Evolutionary conservation across 805 yeast genomes (phyloP), one percentile per base, ranked within the genome.

Genomic region (Yamadazyma ubonensis): DNA sequence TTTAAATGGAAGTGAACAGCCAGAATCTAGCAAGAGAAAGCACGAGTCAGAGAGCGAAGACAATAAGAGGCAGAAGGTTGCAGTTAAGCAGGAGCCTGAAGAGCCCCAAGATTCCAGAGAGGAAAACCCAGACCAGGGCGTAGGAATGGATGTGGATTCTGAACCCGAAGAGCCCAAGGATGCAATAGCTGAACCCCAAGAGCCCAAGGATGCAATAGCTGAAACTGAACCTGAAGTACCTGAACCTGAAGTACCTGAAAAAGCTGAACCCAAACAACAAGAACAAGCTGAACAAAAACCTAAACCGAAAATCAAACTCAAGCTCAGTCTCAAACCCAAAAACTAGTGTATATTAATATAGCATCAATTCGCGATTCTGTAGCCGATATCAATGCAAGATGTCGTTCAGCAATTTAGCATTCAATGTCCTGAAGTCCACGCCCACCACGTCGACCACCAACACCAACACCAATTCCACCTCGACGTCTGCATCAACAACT

Each of bases 371-470:
- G 29, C 19, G 32, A n/a, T n/a, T n/a, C n/a, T n/a, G n/a, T n/a
- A n/a, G n/a, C n/a, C n/a, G n/a, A n/a, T 15, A 29, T 29, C 9
- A 29, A 29, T 8, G 33, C 18, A 34, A 17, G 17, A 60, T 61
- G 69, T 46, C 66, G 18, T 57, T 52, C 44, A 59, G 53, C 36
- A 59, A 36, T 23, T 23, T 60, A 38, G 54, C 58, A 8, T 67
- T 66, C 48, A 68, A 56, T 42, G 53, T 67, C 16, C 50, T 65
- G 18, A 69, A 69, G 46, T 52, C 73, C 3, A 56, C 63, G 7
- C 63, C 74, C 14, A 68, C 74, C 2, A 67, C 73, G 2, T 66
- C 71, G 12, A 67, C 72, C 6, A 12, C 40, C 4, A 27, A 20
- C 28, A 15, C 38, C 18, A 28, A 25, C 33, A 26, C 33, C 18